Evolutionary conservation across 176 grass and related monocot species (phyloP).

Genomic region (Cenchrus purpureus): DNA sequence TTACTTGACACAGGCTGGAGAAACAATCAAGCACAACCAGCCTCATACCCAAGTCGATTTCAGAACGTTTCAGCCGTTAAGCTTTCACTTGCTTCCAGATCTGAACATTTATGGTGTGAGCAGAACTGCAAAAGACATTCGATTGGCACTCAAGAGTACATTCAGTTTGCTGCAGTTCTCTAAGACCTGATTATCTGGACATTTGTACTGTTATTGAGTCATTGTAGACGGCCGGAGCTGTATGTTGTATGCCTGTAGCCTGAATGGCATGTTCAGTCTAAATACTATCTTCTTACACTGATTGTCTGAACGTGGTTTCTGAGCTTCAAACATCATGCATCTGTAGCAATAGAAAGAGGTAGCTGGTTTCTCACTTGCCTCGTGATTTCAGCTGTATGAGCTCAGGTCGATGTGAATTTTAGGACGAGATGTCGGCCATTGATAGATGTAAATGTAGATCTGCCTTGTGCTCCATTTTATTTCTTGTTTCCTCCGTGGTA

Average conservation of each 20-base stretch:
- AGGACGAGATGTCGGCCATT: not conserved
- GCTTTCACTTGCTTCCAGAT: not conserved
- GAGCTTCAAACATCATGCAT: constrained; percentile 5
- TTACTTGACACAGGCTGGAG: constrained; percentile 60
- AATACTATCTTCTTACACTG: not conserved
- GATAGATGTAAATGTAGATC: not conserved
- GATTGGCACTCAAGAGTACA: not conserved
- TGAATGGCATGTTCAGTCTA: not conserved
- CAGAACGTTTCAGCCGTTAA: constrained; percentile 72
- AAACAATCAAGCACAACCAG: constrained; percentile 82
- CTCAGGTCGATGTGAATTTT: not conserved
- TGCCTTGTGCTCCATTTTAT: not conserved
- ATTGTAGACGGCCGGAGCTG: constrained; percentile 7
- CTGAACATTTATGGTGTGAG: not conserved
- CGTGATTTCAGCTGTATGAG: not conserved
- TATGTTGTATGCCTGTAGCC: constrained; percentile 16
- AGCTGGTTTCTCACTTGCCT: not conserved
- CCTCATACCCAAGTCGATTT: constrained; percentile 81
- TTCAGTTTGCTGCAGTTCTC: constrained; percentile 15
- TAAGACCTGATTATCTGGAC: not conserved
- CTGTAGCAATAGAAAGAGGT: not conserved
- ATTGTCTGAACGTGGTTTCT: not conserved
- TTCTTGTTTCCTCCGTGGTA: not conserved
- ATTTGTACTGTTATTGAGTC: not conserved
- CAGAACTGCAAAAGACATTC: not conserved